These are phyloP conservation scores for Alternaria gansuensis DNA, from an alignment of 2,329 filamentous ascomycete genomes.

Conservation along the genomic window DNA sequence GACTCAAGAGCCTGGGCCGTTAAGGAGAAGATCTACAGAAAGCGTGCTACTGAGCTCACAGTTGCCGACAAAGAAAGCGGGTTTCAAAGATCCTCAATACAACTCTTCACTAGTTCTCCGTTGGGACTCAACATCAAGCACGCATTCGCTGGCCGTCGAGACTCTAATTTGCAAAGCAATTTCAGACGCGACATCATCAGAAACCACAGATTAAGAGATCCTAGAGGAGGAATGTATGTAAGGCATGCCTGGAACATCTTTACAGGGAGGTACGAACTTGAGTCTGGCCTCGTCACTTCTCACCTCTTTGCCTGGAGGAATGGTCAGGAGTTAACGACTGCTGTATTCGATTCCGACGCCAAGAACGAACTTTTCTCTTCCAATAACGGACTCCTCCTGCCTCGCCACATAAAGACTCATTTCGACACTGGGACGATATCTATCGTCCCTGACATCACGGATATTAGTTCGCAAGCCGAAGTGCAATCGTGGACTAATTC, in stretches of 20 bases:
- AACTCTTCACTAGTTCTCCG: neutral
- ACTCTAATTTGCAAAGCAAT: too few relatives aligned
- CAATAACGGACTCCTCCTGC: neutral
- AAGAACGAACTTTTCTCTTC: neutral
- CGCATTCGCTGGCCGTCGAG: neutral
- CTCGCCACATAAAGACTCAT: neutral
- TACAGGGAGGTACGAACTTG: neutral
- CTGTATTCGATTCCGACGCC: neutral
- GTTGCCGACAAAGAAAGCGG: neutral
- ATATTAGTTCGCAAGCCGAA: fast-evolving
- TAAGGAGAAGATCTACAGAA: neutral
- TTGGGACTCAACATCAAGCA: neutral
- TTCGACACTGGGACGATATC: neutral
- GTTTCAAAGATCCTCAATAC: neutral
- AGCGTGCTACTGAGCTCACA: neutral
- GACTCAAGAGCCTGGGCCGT: neutral
- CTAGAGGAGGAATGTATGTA: neutral
- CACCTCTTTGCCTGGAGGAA: neutral
- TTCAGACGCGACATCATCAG: neutral
- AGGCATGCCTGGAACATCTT: neutral
- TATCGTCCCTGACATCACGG: neutral
- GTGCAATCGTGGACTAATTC: neutral
- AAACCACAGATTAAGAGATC: neutral
- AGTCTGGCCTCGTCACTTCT: neutral
- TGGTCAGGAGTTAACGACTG: neutral